Conservation (phyloP, 495 filamentous ascomycete genomes). For the Penicillium desertorum region DNA sequence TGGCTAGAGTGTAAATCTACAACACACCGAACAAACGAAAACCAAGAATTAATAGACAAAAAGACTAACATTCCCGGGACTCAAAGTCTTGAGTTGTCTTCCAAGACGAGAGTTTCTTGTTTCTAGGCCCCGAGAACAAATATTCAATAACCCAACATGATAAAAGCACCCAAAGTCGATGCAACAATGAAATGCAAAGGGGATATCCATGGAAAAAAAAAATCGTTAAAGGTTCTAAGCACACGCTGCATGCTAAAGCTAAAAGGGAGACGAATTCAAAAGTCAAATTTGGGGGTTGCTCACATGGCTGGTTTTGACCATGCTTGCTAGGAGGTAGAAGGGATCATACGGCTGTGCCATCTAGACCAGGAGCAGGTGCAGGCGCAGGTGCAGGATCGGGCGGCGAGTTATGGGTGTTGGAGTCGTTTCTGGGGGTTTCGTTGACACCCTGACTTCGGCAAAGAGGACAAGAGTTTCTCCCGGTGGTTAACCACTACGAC, state of each 20-base stretch:
- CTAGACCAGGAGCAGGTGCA: slow-evolving; percentile 20
- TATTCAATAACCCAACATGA: slow-evolving; percentile 11
- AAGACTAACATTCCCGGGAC: background rate
- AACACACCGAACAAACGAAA: background rate
- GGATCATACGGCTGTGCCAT: slow-evolving; percentile 26
- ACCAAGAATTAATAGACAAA: background rate
- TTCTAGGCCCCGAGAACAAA: slow-evolving; percentile 15
- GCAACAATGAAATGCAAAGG: slow-evolving; percentile 25
- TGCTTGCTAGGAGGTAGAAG: background rate
- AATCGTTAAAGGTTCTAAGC: slow-evolving; percentile 34
- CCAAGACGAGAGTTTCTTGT: background rate
- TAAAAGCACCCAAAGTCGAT: slow-evolving; percentile 10
- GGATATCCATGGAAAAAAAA: slow-evolving; percentile 39
- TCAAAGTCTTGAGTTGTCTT: background rate
- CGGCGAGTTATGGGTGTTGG: slow-evolving; percentile 2
- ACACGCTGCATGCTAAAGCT: slow-evolving; percentile 43
- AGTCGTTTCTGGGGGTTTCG: slow-evolving; percentile 31
- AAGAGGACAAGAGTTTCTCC: slow-evolving; percentile 75
- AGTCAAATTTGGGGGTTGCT: slow-evolving; percentile 5
- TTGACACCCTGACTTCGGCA: slow-evolving; percentile 69
- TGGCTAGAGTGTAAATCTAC: background rate
- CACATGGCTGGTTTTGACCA: slow-evolving; percentile 1
- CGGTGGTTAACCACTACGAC: slow-evolving; percentile 71
- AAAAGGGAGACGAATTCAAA: slow-evolving; percentile 18
- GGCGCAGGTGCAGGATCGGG: slow-evolving; percentile 19